Base-by-base conservation (phyloP, 2,329 filamentous ascomycete species). In the Knoxdaviesia proteae region DNA sequence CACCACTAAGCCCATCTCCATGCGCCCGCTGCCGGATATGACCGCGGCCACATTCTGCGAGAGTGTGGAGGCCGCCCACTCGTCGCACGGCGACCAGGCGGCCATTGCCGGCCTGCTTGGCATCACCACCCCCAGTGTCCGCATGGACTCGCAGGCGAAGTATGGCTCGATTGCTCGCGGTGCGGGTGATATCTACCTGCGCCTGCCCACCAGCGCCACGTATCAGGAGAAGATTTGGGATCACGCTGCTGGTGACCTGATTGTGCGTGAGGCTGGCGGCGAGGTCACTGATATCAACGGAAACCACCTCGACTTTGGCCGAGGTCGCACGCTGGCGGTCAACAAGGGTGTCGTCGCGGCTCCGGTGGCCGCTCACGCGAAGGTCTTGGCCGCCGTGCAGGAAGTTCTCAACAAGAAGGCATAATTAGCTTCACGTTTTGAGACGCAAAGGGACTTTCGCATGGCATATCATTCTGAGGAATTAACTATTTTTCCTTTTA, bases 181-280 rank as follows among this genome's bases (percentile, higher is more conserved):
- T 39, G 86, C 87, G 5, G 90, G 87, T 41, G 90, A 98, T 56
- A 78, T 98, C 49, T 98, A 98, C 62, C 71, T 98, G 45, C 74
- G 92, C 43, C 64, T 98, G 45, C 90, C 90, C 4, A 80, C 84
- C 46, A 81, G 74, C 57, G 80, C 79, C 51, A 78, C 80, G 43
- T 98, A 98, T 63, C 77, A 93, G 58, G 90, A 98, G 69, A 98
- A 98, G 74, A 98, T 98, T 51, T 98, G 90, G 90, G 90, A 98
- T 57, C 90, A 98, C 59, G 90, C 90, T 11, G 90, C 88, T 8
- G 90, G 90, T 36, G 87, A 94, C 53, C 63, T 98, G 46, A 87
- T 98, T 50, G 90, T 96, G 36, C 71, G 87, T 45, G 92, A 98
- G 62, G 86, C 90, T 3, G 90, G 90, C 42, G 92, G 90, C 40